Evolutionary conservation across 352 stramenopile species (phyloP), one percentile per base, ranked within the genome.

Genomic region (Blastocystis sp.): DNA sequence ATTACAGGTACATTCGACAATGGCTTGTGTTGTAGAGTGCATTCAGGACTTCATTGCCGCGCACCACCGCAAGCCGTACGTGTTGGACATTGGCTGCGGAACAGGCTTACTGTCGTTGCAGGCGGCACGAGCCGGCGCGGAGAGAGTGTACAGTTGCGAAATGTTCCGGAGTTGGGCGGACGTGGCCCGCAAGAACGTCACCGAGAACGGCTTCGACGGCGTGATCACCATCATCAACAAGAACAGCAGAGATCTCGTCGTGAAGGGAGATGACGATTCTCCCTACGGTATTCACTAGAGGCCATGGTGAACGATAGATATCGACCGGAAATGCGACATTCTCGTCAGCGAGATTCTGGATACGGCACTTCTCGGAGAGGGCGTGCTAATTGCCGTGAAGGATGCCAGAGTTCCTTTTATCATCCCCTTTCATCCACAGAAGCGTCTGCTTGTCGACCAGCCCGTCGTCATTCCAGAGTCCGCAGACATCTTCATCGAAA

Each of bases 61-160:
- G 34, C n/a, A 87, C 28, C n/a, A 59, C 48, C 60, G 62, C 6
- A 89, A 68, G 21, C 89, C 89, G 2, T 45, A 61, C 38, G 91
- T 93, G 60, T 71, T 93, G 24, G 92, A 93, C 87, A 92, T 93
- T 70, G 92, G 92, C 10, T 88, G 87, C 28, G 92, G 92, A 52
- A 93, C 92, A 14, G 91, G 92, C 4, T 84, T 93, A 40, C 89
- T 93, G n/a, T 92, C 94, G n/a, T 93, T 97, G 90, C 93, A 96
- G 89, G 94, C 94, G 11, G 92, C 93, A 0, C 89, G 89, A 21
- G 93, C 95, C 57, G 95, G 95, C 28, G 95, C 94, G 0, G 90
- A 92, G 69, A 92, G 96, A 89, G 94, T 97, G 21, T 96, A 94
- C 89, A 93, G 93, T n/a, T 97, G 94, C 87, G 95, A 98, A 89